phyloP scores from a whole-genome alignment of 169 alveolate genomes.

The Besnoitia besnoiti region DNA sequence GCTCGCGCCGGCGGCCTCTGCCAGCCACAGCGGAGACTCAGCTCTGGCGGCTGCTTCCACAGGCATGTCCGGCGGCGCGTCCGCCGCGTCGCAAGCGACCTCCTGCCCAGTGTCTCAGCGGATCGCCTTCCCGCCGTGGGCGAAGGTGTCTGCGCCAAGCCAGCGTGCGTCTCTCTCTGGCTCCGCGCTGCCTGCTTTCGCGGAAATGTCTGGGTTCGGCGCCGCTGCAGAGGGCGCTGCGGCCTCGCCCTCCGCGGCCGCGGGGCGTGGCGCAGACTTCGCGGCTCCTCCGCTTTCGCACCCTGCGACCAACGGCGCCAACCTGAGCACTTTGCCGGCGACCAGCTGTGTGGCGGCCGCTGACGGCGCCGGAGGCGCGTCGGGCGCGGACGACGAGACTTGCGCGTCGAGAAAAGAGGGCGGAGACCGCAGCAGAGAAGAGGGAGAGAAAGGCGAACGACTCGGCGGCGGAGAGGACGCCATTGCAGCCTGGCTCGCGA shows the following conservation, averaged over 20 bases:
- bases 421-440: background rate
- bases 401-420: background rate
- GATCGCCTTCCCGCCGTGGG: slow-evolving; percentile 45
- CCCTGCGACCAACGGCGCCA: background rate
- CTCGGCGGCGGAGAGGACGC: background rate
- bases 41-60: background rate
- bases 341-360: background rate
- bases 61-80: background rate
- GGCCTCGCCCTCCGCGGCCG: background rate
- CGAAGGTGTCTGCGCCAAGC: background rate
- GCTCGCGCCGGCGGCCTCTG: slow-evolving; percentile 2
- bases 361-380: too few species aligned
- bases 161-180: background rate
- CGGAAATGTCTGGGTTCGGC: background rate
- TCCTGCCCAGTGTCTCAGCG: slow-evolving; percentile 7
- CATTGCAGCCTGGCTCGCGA: background rate
- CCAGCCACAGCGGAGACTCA: background rate
- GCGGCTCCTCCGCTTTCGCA: background rate
- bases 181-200: background rate
- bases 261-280: background rate
- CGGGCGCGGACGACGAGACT: too few species aligned
- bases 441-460: background rate
- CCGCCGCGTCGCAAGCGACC: background rate
- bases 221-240: background rate
- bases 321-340: background rate